Conservation (phyloP, 2,329 filamentous ascomycete species). For the Cercospora sojina region DNA sequence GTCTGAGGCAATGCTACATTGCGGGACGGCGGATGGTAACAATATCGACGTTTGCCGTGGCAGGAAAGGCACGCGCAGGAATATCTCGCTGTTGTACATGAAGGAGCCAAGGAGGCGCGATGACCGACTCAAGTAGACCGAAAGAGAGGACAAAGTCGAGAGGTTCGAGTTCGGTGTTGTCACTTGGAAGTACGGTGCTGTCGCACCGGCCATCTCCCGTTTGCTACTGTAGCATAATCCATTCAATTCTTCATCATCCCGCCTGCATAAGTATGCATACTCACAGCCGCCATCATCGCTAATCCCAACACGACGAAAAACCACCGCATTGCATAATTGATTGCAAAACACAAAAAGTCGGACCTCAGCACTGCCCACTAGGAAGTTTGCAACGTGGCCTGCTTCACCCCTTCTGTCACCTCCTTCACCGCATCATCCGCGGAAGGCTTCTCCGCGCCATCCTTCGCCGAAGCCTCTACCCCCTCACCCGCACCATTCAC, state of each 20-base stretch:
- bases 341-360: neutral
- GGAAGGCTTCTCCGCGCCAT: conserved; percentile 50
- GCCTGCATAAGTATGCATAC: neutral
- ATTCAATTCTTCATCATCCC: neutral
- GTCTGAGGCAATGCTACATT: too few relatives aligned
- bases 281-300: neutral
- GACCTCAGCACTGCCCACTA: conserved; percentile 10
- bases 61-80: too few relatives aligned
- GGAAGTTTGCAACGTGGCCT: conserved; percentile 46
- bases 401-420: conserved; percentile 47
- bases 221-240: too few relatives aligned
- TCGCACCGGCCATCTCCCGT: too few relatives aligned
- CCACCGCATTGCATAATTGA: neutral
- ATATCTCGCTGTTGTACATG: too few relatives aligned
- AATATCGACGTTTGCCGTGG: too few relatives aligned
- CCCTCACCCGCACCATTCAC: conserved; percentile 55
- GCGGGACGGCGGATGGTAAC: too few relatives aligned
- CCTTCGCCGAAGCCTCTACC: conserved; percentile 75
- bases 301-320: neutral
- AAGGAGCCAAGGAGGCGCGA: too few relatives aligned
- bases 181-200: too few relatives aligned
- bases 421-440: conserved; percentile 46
- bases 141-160: too few relatives aligned
- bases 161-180: too few relatives aligned
- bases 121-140: too few relatives aligned